Conservation (phyloP, 108 stramenopile genomes). For the Cylindrotheca fusiformis region DNA sequence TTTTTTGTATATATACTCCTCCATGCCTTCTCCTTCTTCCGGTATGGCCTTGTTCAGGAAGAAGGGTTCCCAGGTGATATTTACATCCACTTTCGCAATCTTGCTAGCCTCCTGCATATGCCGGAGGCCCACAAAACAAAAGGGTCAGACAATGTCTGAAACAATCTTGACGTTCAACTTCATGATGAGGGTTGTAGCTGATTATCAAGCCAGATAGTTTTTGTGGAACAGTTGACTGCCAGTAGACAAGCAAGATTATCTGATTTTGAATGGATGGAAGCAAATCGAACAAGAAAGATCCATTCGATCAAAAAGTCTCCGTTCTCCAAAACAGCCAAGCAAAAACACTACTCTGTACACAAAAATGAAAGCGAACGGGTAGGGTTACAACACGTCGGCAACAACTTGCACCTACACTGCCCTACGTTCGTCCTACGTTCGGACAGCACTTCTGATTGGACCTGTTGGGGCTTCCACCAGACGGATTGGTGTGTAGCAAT, state of each 20-base stretch:
- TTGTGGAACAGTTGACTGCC: not conserved
- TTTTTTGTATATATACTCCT: conserved; percentile 25
- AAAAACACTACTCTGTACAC: not conserved
- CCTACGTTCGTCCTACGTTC: too few species aligned
- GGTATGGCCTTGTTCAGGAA: conserved; percentile 29
- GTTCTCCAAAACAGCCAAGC: not conserved
- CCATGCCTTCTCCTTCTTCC: conserved; percentile 17
- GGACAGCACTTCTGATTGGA: too few species aligned
- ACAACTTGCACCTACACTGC: too few species aligned
- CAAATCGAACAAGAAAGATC: not conserved
- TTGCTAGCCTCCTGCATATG: conserved; percentile 31
- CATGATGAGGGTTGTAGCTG: conserved; percentile 2
- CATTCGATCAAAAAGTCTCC: not conserved
- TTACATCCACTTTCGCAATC: conserved; percentile 12
- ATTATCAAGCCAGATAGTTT: conserved; percentile 13
- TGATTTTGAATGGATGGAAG: not conserved
- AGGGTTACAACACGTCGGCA: too few species aligned
- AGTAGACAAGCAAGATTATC: too few species aligned
- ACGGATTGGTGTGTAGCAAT: too few species aligned
- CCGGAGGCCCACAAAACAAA: conserved; percentile 37
- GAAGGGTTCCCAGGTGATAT: conserved; percentile 33
- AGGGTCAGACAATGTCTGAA: conserved; percentile 43
- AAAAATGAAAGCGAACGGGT: conserved; percentile 1
- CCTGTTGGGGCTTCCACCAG: too few species aligned
- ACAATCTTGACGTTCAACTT: conserved; percentile 29